Conservation (phyloP, 2,329 filamentous ascomycete species). For the Plectosphaerella plurivora region DNA sequence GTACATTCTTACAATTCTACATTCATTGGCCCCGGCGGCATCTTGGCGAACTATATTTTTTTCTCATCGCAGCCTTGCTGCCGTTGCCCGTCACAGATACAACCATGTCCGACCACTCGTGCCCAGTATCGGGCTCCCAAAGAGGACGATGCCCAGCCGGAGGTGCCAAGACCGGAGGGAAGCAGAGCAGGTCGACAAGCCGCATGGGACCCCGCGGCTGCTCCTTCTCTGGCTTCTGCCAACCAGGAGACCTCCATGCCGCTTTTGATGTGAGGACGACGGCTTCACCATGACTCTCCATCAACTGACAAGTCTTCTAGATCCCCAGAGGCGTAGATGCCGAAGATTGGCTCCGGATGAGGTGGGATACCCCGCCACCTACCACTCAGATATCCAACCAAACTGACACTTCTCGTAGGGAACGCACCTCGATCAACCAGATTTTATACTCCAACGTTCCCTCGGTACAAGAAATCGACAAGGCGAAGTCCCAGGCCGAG, state of each 20-base stretch:
- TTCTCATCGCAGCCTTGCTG: not conserved
- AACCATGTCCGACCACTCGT: conserved; percentile 24
- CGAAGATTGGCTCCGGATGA: conserved; percentile 36
- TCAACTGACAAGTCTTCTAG: conserved; percentile 19
- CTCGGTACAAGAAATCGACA: conserved; percentile 30
- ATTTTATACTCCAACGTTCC: conserved; percentile 41
- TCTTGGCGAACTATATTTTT: not conserved
- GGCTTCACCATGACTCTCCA: not conserved
- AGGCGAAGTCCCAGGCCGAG: conserved; percentile 27
- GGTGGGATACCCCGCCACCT: not conserved
- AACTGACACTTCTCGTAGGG: conserved; percentile 22
- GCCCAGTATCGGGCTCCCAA: conserved; percentile 24
- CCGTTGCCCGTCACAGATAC: not conserved
- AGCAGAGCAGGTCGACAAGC: conserved; percentile 4
- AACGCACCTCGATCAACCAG: conserved; percentile 42
- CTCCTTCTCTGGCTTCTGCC: conserved; percentile 24
- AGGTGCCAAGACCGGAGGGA: not conserved
- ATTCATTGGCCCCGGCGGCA: conserved; percentile 1
- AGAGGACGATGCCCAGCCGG: conserved; percentile 18
- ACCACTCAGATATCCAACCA: not conserved
- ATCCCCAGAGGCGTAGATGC: conserved; percentile 40
- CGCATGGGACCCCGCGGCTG: conserved; percentile 24
- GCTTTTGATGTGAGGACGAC: conserved; percentile 28
- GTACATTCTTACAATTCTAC: not conserved
- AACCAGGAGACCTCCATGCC: conserved; percentile 21